Evolutionary conservation across 2,329 filamentous ascomycete species (phyloP), one percentile per base, ranked within the genome.

Genomic region (Talaromyces sp.): DNA sequence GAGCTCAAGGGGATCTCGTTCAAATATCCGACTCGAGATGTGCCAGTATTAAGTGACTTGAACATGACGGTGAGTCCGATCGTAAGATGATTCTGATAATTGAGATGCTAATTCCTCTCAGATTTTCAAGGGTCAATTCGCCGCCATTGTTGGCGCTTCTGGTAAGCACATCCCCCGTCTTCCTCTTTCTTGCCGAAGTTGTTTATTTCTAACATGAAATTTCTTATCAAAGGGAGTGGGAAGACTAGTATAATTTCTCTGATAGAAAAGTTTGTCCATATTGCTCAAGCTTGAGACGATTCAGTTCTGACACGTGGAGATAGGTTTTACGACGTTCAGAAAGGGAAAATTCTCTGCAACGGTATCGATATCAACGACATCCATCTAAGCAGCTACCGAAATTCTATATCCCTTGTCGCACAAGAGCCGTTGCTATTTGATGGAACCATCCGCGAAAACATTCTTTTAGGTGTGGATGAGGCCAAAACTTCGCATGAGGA

Each of bases 371-470:
- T 94, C 59, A 83, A 83, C 66, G 85, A 80, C 0, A 78, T 96
- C 57, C 95, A 96, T 67, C 81, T 95, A 31, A 83, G 84, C 53
- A 94, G 90, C 89, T 78, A 95, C 60, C 85, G 91, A 60, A 88
- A 91, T 69, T 88, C 94, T 17, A 53, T 76, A 46, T 71, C 75
- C 3, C 64, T 76, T 26, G 70, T 76, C 14, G 64, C 72, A 4
- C 79, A 81, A 59, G 79, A 81, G 63, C 76, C 78, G 0, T 72
- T 68, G 0, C 65, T 81, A 2, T 81, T 79, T 63, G 73, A 75
- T 21, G 78, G 78, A 38, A 76, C 74, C 0, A 77, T 81, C 53
- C 74, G 74, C 5, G 77, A 81, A 3, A 81, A 83, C 63, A 70
- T 83, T 26, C 63, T 75, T 0, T 71, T 83, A 0, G 81, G 81